Base-by-base conservation (phyloP, 1,139 yeast genomes). In the Pneumocystis carinii region DNA sequence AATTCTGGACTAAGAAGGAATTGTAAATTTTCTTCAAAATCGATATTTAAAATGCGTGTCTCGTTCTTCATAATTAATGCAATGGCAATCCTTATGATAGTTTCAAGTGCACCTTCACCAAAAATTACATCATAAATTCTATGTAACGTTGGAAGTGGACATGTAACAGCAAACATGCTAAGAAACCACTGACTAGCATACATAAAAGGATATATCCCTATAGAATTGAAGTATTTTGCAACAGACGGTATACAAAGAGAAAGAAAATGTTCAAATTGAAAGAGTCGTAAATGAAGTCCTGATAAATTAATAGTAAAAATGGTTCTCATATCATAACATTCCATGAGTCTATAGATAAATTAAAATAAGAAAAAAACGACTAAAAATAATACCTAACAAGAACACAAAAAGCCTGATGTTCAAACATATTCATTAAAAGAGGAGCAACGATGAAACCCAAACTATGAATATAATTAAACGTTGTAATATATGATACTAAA, bases 401-500 rank as follows among this genome's bases (percentile, higher is more conserved):
- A 17, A 78, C 73, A 78, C 85, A 74, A 78, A 84, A 55, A 77
- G 84, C 73, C 75, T 76, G 72, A 72, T 76, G 66, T 66, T 80
- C 79, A 66, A 77, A 75, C 77, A 77, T 74, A 76, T 82, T 75
- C 72, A 83, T 78, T 66, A 81, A 76, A 62, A 84, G 73, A 8
- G 85, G 84, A 3, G 87, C 87, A 14, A 83, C 87, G 58, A 85
- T 74, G 70, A 85, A 85, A 37, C 85, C 79, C 38, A 85, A 74
- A 5, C 66, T 57, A 12, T 29, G 24, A 19, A 19, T 39, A 29
- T 19, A 37, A 19, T 57, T 19, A 37, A 39, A 37, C 29, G 17
- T 37, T 37, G n/a, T 37, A 39, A 39, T 39, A 37, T 29, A 39
- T 24, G 14, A 57, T 38, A 57, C 27, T 38, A 57, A 59, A 10